Base-by-base conservation (phyloP, 371 early-diverging fungal species). In the Parasitella parasitica region DNA sequence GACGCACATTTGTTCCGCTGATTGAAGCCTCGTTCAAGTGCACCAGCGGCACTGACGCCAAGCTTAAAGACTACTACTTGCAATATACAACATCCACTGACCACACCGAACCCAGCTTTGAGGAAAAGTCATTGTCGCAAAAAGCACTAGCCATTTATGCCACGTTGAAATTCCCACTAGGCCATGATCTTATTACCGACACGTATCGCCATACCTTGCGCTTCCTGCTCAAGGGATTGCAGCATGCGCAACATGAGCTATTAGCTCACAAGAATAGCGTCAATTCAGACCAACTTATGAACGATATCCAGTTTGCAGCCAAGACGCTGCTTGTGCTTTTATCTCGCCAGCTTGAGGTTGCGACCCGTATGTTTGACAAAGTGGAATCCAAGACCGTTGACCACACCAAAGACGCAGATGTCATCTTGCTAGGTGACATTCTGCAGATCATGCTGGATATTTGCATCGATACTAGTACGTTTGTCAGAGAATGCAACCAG, bases 401-500 rank as follows among this genome's bases (percentile, higher is more conserved):
- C 3, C 20, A 41, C 11, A 49, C 65, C 4, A 43, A 62, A 7
- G 57, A 64, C 43, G 46, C 26, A 4, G 71, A 73, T 24, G 54
- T 62, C 12, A 28, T 48, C 3, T 32, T 75, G 4, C 39, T 72
- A 18, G 41, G 57, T 2, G 46, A 55, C 0, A 16, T 80, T 16
- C 11, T 76, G 15, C 49, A 66, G 8, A 59, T 46, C 11, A 51
- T 74, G 16, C 53, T 83, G 27, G 66, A 66, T 16, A 63, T 83
- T 3, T 73, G 73, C 13, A 51, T 69, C 0, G 63, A 73, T 18
- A 71, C 77, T 6, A 32, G 60, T 1, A 59, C 63, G 1, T 80
- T 72, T 51, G 66, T 68, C n/a, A 76, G 72, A 37, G 84, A 83
- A 32, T 80, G 81, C 35, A 67, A 72, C 27, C 84, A 80, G 49